Percentiles rank a stretch among this genome's conserved stretches.
These are phyloP conservation scores for Skeletonema grethae DNA, from an alignment of 108 stramenopile species.

Conservation along the genomic window DNA sequence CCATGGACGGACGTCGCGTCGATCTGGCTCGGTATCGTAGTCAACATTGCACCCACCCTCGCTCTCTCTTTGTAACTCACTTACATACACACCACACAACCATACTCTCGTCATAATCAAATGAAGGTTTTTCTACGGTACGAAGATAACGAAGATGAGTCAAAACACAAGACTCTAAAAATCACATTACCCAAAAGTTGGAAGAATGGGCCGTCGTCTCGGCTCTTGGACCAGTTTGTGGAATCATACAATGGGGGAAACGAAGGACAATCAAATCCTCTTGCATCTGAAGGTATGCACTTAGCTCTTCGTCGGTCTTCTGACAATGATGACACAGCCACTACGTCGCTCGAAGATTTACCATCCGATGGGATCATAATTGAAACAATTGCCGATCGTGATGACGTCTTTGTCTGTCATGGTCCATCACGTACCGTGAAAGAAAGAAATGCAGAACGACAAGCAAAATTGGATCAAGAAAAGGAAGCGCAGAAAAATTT, in stretches of 20 bases:
- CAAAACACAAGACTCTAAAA: constrained; percentile 83
- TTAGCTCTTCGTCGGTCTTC: constrained; percentile 51
- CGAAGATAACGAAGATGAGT: constrained; percentile 81
- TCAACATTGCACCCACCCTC: too few species aligned
- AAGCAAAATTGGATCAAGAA: constrained; percentile 48
- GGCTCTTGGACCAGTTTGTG: constrained; percentile 75
- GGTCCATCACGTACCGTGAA: constrained; percentile 59
- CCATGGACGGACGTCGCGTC: too few species aligned
- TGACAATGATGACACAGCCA: constrained; percentile 2
- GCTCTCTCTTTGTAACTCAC: not conserved
- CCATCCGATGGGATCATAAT: constrained; percentile 77
- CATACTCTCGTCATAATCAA: not conserved
- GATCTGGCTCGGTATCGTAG: too few species aligned
- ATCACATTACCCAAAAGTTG: constrained; percentile 90
- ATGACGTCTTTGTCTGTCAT: constrained; percentile 77
- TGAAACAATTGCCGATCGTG: constrained; percentile 74
- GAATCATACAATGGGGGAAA: constrained; percentile 84
- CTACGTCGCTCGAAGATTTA: constrained; percentile 32
- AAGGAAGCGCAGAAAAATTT: constrained; percentile 48
- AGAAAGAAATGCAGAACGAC: constrained; percentile 50
- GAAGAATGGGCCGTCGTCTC: constrained; percentile 80
- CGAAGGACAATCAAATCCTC: constrained; percentile 51
- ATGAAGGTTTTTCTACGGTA: constrained; percentile 93
- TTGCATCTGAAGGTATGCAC: constrained; percentile 57
- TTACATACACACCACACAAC: not conserved